These are phyloP conservation scores for Sclerotinia sclerotiorum DNA, from an alignment of 2,329 filamentous ascomycete genomes.

Conservation along the genomic window DNA sequence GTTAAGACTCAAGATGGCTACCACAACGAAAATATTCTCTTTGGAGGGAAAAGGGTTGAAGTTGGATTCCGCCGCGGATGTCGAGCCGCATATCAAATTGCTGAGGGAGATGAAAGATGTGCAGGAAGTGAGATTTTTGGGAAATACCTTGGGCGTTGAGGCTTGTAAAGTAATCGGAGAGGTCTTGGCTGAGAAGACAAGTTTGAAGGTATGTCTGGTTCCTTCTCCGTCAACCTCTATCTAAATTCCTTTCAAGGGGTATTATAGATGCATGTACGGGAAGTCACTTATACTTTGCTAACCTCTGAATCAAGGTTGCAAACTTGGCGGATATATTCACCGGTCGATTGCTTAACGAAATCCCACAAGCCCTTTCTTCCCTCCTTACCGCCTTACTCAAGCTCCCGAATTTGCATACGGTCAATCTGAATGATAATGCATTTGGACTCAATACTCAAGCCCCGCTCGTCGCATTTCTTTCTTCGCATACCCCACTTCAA, in stretches of 20 bases:
- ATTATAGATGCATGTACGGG: background rate
- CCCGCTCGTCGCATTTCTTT: constrained; percentile 88
- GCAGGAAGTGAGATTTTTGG: constrained; percentile 81
- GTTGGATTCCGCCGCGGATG: constrained; percentile 83
- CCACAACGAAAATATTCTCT: constrained; percentile 71
- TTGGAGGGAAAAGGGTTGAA: constrained; percentile 90
- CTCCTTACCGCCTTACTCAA: constrained; percentile 85
- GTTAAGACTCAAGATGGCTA: constrained; percentile 46
- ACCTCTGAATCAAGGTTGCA: constrained; percentile 56
- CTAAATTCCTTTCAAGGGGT: background rate
- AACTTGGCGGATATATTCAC: constrained; percentile 99
- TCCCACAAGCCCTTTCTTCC: constrained; percentile 81
- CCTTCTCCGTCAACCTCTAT: background rate
- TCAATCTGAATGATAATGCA: constrained; percentile 97
- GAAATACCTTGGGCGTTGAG: constrained; percentile 89
- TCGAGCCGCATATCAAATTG: constrained; percentile 77
- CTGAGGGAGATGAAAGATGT: constrained; percentile 71
- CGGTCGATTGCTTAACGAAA: constrained; percentile 86
- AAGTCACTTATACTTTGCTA: background rate
- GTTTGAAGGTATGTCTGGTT: constrained; percentile 59
- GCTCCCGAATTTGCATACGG: constrained; percentile 80
- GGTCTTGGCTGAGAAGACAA: constrained; percentile 81
- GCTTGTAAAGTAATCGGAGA: constrained; percentile 84
- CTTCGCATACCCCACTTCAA: constrained; percentile 82
- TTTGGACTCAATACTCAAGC: constrained; percentile 95